Percentiles rank a stretch among this genome's conserved stretches.
Evolutionary conservation across 2,329 filamentous ascomycete species (phyloP).

Genomic region (Clonostachys solani): DNA sequence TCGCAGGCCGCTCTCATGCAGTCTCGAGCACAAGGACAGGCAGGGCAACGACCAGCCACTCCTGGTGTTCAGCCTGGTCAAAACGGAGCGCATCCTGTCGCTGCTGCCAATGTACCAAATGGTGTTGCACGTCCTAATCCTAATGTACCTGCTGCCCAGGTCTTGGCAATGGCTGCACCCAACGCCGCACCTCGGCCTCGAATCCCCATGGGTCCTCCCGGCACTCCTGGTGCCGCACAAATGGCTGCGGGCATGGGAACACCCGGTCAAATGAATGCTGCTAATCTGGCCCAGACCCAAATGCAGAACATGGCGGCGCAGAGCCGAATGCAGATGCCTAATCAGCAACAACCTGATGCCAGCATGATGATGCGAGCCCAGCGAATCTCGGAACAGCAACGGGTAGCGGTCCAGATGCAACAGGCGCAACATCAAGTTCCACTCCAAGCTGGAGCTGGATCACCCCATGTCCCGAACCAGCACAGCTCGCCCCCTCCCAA

Average conservation of each 20-base stretch:
- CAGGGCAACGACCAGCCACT: slow-evolving; percentile 38
- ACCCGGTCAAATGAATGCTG: slow-evolving; percentile 45
- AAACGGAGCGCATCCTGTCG: slow-evolving; percentile 1
- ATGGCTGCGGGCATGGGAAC: slow-evolving; percentile 22
- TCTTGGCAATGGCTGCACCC: no score
- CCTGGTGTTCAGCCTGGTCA: slow-evolving; percentile 25
- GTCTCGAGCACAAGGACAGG: slow-evolving; percentile 40
- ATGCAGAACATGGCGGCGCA: slow-evolving; percentile 56
- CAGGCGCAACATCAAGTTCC: slow-evolving; percentile 24
- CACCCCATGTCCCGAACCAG: slow-evolving; percentile 25
- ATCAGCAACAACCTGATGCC: slow-evolving; percentile 1
- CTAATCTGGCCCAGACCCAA: slow-evolving; percentile 60
- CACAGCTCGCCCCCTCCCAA: slow-evolving; percentile 35
- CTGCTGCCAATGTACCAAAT: not conserved
- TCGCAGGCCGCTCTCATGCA: slow-evolving; percentile 36
- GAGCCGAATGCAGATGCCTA: slow-evolving; percentile 51
- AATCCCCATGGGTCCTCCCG: slow-evolving; percentile 45
- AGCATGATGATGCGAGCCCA: slow-evolving; percentile 58
- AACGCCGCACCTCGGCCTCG: slow-evolving; percentile 38
- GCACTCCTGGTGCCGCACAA: slow-evolving; percentile 6
- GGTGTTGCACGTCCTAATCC: slow-evolving; percentile 6
- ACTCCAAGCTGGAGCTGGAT: slow-evolving; percentile 18
- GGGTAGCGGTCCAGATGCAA: slow-evolving; percentile 44
- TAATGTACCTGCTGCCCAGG: slow-evolving; percentile 31
- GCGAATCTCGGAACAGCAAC: slow-evolving; percentile 62